A percentile compares a stretch with the other conserved stretches of the same genome.
Conservation (phyloP, 768 basidiomycete genomes). For the Macrocybe gigantea region DNA sequence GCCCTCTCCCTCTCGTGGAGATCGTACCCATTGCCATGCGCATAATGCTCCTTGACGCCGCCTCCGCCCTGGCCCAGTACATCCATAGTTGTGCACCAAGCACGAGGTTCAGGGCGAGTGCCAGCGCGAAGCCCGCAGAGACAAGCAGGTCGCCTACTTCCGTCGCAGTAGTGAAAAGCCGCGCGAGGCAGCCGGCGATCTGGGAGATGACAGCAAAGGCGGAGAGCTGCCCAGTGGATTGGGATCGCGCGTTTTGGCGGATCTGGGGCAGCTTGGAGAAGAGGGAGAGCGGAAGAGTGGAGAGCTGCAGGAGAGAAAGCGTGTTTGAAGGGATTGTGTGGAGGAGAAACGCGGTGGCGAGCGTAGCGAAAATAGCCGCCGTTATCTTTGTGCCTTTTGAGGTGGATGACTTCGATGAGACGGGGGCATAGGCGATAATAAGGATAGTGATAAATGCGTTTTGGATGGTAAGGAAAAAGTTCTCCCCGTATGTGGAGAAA, state of each 20-base stretch:
- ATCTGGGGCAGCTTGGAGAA: constrained; percentile 96
- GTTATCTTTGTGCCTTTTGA: constrained; percentile 24
- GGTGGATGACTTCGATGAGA: constrained; percentile 10
- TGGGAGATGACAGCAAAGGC: constrained; percentile 89
- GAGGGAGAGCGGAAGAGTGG: constrained; percentile 86
- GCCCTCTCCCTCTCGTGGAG: background rate
- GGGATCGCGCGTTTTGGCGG: constrained; percentile 63
- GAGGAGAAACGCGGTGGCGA: constrained; percentile 30
- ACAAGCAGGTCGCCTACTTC: constrained; percentile 85
- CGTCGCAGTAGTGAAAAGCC: constrained; percentile 88
- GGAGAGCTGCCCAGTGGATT: constrained; percentile 90
- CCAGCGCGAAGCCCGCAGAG: constrained; percentile 77
- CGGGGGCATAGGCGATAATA: constrained; percentile 63
- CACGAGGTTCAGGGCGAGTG: constrained; percentile 77
- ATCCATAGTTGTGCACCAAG: constrained; percentile 79
- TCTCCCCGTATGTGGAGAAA: constrained; percentile 97
- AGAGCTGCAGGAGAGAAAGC: constrained; percentile 70
- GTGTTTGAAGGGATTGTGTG: constrained; percentile 38
- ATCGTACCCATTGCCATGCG: constrained; percentile 8
- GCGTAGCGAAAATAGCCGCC: constrained; percentile 21
- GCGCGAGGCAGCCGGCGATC: constrained; percentile 82
- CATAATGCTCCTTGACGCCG: constrained; percentile 12
- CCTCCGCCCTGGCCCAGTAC: constrained; percentile 61
- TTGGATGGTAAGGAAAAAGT: constrained; percentile 87
- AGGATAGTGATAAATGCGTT: constrained; percentile 85